Evolutionary conservation across 2,329 filamentous ascomycete species (phyloP).

Genomic region (Aureobasidium leucospermi): DNA sequence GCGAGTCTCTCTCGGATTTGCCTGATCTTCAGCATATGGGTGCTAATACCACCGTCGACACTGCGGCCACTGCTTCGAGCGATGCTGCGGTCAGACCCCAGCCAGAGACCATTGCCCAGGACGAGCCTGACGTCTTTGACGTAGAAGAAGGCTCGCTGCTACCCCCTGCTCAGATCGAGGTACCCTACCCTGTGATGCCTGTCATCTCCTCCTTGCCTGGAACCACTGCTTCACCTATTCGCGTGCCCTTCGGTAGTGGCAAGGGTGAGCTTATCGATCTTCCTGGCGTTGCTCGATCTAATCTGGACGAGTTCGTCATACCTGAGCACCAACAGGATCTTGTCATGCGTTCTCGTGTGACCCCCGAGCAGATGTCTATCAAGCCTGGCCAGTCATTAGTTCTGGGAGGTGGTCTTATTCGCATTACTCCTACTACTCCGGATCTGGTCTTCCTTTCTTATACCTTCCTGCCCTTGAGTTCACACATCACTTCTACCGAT

Average conservation of each 20-base stretch:
- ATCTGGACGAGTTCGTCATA: slow-evolving; percentile 63
- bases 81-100: background rate
- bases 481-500: slow-evolving; percentile 69
- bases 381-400: slow-evolving; percentile 74
- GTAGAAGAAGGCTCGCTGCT: slow-evolving; percentile 46
- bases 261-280: slow-evolving; percentile 90
- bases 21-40: background rate
- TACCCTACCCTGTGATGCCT: slow-evolving; percentile 74
- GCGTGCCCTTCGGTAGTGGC: slow-evolving; percentile 78
- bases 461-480: slow-evolving; percentile 70
- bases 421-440: slow-evolving; percentile 68
- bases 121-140: slow-evolving; percentile 18
- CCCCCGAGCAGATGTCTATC: slow-evolving; percentile 65
- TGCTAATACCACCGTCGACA: background rate
- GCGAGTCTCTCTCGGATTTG: background rate
- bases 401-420: slow-evolving; percentile 66
- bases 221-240: slow-evolving; percentile 90
- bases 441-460: slow-evolving; percentile 68
- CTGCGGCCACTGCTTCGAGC: background rate
- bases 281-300: slow-evolving; percentile 71
- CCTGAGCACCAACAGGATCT: slow-evolving; percentile 59
- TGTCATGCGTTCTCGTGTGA: slow-evolving; percentile 70
- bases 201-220: slow-evolving; percentile 80
- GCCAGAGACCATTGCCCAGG: background rate
- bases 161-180: slow-evolving; percentile 66